A percentile compares a stretch with the other conserved stretches of the same genome.
These are phyloP conservation scores for Beauveria asiatica DNA, from an alignment of 2,329 filamentous ascomycete species.

Conservation along the genomic window DNA sequence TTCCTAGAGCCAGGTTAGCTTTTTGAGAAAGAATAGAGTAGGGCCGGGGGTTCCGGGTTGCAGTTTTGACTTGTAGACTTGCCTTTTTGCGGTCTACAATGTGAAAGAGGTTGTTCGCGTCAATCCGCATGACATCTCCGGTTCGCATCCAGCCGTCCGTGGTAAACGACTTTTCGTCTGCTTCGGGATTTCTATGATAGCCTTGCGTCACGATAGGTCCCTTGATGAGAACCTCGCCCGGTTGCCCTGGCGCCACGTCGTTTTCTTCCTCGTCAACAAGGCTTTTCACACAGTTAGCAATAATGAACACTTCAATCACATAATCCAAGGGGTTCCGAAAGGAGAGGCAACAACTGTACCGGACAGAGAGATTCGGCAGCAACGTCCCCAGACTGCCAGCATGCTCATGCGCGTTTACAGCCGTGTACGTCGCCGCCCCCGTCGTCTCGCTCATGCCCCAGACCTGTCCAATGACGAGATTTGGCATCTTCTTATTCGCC, in stretches of 20 bases:
- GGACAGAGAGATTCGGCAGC: conserved; percentile 21
- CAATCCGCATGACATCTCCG: conserved; percentile 67
- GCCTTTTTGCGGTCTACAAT: conserved; percentile 74
- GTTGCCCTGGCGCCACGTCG: conserved; percentile 29
- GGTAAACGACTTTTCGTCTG: conserved; percentile 51
- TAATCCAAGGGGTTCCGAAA: neutral
- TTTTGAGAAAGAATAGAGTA: neutral
- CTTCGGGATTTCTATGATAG: conserved; percentile 60
- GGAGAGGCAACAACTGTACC: conserved; percentile 13
- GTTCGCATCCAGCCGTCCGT: conserved; percentile 62
- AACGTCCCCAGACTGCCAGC: conserved; percentile 36
- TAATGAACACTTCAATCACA: neutral
- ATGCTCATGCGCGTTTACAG: conserved; percentile 29
- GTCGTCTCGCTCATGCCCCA: conserved; percentile 53
- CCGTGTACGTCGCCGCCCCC: conserved; percentile 37
- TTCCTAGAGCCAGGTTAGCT: conserved; percentile 34
- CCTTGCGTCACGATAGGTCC: conserved; percentile 66
- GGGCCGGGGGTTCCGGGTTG: neutral
- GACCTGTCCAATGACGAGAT: conserved; percentile 39
- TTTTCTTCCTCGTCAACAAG: conserved; percentile 31
- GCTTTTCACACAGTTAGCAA: conserved; percentile 17
- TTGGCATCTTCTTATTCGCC: conserved; percentile 40
- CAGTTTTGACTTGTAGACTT: neutral
- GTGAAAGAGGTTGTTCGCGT: conserved; percentile 56
- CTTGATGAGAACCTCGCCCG: conserved; percentile 58